phyloP scores from a whole-genome alignment of 176 grass and related monocot genomes.

The Cenchrus americanus region DNA sequence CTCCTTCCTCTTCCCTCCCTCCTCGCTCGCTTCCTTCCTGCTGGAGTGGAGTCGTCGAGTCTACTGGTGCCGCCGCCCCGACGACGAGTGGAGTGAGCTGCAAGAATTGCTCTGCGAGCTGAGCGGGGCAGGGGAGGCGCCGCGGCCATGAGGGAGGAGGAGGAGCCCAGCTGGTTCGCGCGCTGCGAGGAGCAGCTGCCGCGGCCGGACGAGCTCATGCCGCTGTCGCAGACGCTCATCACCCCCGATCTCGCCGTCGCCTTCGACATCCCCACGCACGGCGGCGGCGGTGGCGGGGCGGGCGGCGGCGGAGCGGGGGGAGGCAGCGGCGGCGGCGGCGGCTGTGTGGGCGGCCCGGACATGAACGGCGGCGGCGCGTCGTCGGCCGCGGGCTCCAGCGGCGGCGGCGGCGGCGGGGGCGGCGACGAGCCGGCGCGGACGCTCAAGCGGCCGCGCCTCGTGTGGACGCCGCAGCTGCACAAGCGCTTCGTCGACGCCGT shows the following conservation, averaged over 20 bases:
- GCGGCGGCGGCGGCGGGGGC: slow-evolving; percentile 39
- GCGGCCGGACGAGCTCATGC: slow-evolving; percentile 79
- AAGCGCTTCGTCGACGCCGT: slow-evolving; percentile 91
- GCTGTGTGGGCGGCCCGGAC: slow-evolving; percentile 3
- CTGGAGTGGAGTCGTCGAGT: slow-evolving; percentile 9
- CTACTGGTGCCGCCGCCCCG: background rate
- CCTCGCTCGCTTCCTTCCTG: background rate
- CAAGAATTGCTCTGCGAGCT: slow-evolving; percentile 26
- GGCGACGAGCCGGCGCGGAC: slow-evolving; percentile 80
- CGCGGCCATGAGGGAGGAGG: slow-evolving; percentile 77
- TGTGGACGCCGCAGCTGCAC: slow-evolving; percentile 95
- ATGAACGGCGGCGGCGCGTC: slow-evolving; percentile 68
- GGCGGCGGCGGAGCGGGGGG: slow-evolving; percentile 6
- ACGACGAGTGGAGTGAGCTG: background rate
- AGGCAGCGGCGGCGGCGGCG: slow-evolving; percentile 12
- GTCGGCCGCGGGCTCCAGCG: slow-evolving; percentile 60
- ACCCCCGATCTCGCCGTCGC: slow-evolving; percentile 84
- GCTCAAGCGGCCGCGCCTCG: slow-evolving; percentile 81
- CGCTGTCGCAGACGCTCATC: slow-evolving; percentile 85
- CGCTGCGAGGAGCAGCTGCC: slow-evolving; percentile 86
- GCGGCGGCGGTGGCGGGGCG: background rate
- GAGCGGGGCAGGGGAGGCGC: background rate
- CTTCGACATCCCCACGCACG: slow-evolving; percentile 75
- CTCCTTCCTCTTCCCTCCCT: background rate
- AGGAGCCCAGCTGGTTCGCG: slow-evolving; percentile 89